Conservation (phyloP, 768 basidiomycete species). For the Boletellus ananiceps region DNA sequence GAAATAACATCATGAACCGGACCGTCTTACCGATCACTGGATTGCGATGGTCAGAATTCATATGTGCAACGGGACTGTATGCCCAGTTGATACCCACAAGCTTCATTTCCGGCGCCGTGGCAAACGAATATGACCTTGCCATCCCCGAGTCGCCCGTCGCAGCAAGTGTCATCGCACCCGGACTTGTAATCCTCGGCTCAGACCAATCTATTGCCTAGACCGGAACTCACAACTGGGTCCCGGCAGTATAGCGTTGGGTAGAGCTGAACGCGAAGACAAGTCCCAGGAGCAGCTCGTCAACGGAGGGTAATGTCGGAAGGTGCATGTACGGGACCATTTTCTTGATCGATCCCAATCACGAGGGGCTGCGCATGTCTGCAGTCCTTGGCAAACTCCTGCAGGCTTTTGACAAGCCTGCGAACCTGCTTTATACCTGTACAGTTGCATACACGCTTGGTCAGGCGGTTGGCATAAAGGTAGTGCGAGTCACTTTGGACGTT, state of each 20-base stretch:
- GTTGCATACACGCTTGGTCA: neutral
- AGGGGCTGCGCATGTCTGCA: conserved; percentile 53
- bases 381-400: conserved; percentile 54
- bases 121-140: conserved; percentile 44
- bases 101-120: conserved; percentile 53
- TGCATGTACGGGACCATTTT: conserved; percentile 47
- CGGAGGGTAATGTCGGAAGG: neutral
- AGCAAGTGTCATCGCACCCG: too few species aligned
- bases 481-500: conserved; percentile 49
- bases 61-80: conserved; percentile 66
- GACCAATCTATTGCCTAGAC: too few species aligned
- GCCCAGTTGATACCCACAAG: conserved; percentile 67
- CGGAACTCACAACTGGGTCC: conserved; percentile 55
- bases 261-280: conserved; percentile 66
- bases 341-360: conserved; percentile 70
- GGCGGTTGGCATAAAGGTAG: neutral
- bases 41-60: conserved; percentile 65
- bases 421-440: conserved; percentile 49
- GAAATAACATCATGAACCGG: neutral
- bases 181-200: too few species aligned
- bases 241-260: conserved; percentile 30
- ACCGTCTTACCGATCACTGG: conserved; percentile 59
- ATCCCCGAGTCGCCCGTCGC: too few species aligned
- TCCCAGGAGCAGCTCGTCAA: conserved; percentile 34
- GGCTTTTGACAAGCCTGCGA: conserved; percentile 39